A percentile compares a stretch with the other conserved stretches of the same genome.
Evolutionary conservation across 1,284 basidiomycete genomes (phyloP).

Genomic region (Phellopilus nigrolimitatus): DNA sequence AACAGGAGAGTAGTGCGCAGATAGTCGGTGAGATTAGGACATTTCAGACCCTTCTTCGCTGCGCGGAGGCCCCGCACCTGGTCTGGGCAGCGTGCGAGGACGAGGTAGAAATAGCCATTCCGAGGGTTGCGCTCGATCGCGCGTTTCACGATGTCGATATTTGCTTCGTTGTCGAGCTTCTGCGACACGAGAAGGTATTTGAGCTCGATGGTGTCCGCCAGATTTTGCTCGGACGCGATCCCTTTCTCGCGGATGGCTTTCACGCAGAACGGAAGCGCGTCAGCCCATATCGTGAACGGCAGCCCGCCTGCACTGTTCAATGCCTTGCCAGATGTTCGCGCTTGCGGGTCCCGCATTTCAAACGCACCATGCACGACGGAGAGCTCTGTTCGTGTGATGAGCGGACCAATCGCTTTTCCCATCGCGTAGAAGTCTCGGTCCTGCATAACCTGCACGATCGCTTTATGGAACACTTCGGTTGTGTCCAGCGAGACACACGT

Average conservation of each 20-base stretch:
- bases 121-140: constrained; percentile 48
- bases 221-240: constrained; percentile 36
- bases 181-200: constrained; percentile 47
- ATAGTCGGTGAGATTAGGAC: constrained; percentile 43
- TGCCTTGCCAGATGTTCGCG: constrained; percentile 32
- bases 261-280: constrained; percentile 52
- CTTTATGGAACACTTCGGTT: constrained; percentile 41
- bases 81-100: constrained; percentile 37
- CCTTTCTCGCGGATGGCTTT: constrained; percentile 42
- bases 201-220: constrained; percentile 57
- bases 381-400: constrained; percentile 54
- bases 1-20: constrained; percentile 49
- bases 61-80: constrained; percentile 34
- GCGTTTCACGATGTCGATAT: constrained; percentile 36
- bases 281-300: constrained; percentile 53
- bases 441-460: constrained; percentile 44
- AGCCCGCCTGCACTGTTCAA: constrained; percentile 43
- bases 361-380: constrained; percentile 52
- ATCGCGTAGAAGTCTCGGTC: constrained; percentile 46
- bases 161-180: constrained; percentile 37
- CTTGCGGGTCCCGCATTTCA: constrained; percentile 40
- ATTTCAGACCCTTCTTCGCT: constrained; percentile 53
- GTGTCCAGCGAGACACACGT: constrained; percentile 37
- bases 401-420: constrained; percentile 41
- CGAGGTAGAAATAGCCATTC: constrained; percentile 55